A percentile compares a stretch with the other conserved stretches of the same genome.
phyloP scores from a whole-genome alignment of 768 basidiomycete species.

The Russula sp. region DNA sequence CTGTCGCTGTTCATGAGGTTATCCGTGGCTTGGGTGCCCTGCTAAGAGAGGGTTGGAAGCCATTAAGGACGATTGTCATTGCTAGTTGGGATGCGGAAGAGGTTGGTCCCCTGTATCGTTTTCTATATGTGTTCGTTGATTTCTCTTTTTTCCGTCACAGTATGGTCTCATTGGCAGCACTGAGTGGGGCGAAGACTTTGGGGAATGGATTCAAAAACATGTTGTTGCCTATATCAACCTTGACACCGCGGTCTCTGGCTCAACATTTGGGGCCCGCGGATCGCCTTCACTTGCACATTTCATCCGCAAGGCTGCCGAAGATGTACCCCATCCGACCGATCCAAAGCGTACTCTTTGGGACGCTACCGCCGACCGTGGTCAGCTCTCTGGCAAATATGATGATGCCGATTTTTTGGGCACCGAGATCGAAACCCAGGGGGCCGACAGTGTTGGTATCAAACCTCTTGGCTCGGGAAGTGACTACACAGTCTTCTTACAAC shows the following conservation, averaged over 20 bases:
- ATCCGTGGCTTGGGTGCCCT: conserved; percentile 67
- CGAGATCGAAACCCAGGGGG: conserved; percentile 33
- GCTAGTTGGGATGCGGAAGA: conserved; percentile 80
- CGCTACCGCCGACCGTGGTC: conserved; percentile 53
- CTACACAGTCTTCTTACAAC: conserved; percentile 87
- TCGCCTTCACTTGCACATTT: conserved; percentile 83
- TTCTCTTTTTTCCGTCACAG: conserved; percentile 24
- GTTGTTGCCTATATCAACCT: conserved; percentile 86
- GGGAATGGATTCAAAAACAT: conserved; percentile 68
- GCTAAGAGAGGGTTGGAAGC: conserved; percentile 71
- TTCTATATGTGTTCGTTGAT: not conserved
- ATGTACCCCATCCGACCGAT: conserved; percentile 67
- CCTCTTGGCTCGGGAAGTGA: conserved; percentile 86
- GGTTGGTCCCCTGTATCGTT: conserved; percentile 28
- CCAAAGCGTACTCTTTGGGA: conserved; percentile 70
- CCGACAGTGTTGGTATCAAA: conserved; percentile 35
- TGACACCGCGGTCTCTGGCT: conserved; percentile 59
- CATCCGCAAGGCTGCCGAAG: conserved; percentile 56
- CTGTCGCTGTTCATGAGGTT: conserved; percentile 69
- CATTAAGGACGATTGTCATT: conserved; percentile 67
- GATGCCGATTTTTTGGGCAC: conserved; percentile 38
- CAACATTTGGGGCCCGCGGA: conserved; percentile 46
- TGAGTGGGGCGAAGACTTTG: conserved; percentile 92
- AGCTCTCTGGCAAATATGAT: conserved; percentile 38
- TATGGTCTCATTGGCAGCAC: conserved; percentile 78